phyloP scores from a whole-genome alignment of 768 basidiomycete species.

The Agrocybe pediades region DNA sequence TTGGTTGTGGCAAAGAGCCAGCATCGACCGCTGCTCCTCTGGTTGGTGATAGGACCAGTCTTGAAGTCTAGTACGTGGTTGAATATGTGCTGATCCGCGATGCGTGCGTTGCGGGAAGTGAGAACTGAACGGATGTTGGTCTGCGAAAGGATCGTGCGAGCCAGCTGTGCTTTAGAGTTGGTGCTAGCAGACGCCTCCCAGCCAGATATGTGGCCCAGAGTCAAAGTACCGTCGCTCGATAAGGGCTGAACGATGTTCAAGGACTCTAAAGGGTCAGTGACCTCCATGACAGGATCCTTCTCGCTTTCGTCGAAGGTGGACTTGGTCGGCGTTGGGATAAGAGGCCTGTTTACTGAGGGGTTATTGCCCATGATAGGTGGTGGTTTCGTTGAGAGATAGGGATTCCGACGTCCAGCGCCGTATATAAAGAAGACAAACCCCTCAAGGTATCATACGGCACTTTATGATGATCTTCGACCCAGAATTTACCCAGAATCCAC shows the following conservation, averaged over 20 bases:
- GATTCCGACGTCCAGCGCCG: constrained; percentile 19
- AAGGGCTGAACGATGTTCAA: constrained; percentile 37
- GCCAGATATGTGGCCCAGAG: constrained; percentile 54
- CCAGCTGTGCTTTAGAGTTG: constrained; percentile 67
- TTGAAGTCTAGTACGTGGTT: constrained; percentile 80
- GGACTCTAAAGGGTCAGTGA: constrained; percentile 30
- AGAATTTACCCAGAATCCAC: too few species aligned
- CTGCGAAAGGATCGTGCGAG: constrained; percentile 76
- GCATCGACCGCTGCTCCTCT: constrained; percentile 88
- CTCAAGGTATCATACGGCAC: too few species aligned
- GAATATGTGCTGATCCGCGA: constrained; percentile 78
- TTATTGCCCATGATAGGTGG: constrained; percentile 32
- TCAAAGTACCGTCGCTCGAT: constrained; percentile 64
- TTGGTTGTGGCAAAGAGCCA: constrained; percentile 97
- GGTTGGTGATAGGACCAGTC: constrained; percentile 82
- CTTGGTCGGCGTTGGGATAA: constrained; percentile 25
- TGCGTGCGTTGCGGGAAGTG: constrained; percentile 58
- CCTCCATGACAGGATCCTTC: constrained; percentile 26
- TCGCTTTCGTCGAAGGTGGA: constrained; percentile 26
- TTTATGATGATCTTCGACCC: too few species aligned
- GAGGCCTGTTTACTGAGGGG: constrained; percentile 22
- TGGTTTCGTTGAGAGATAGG: constrained; percentile 9
- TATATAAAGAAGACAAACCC: constrained; percentile 9
- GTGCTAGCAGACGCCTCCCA: constrained; percentile 65
- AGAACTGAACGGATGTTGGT: constrained; percentile 65